Evolutionary conservation across 192 early-diverging fungal species (phyloP).

Genomic region (Diversispora epigaea): DNA sequence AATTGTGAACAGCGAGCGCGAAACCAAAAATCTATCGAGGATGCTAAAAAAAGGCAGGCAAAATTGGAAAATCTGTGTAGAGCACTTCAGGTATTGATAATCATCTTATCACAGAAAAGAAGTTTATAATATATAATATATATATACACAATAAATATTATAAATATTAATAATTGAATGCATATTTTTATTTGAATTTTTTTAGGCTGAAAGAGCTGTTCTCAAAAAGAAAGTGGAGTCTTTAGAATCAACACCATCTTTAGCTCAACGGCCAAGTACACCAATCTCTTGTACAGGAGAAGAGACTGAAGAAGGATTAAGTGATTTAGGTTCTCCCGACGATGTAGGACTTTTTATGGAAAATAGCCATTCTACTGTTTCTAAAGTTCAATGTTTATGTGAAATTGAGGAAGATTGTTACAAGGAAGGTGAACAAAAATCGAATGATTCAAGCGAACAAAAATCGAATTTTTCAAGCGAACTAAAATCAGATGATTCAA

Average conservation of each 20-base stretch:
- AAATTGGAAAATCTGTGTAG: constrained; percentile 59
- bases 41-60: constrained; percentile 44
- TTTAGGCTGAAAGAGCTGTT: constrained; percentile 28
- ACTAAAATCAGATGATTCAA: too few species aligned
- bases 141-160: too few species aligned
- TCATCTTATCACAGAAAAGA: not conserved
- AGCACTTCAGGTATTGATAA: constrained; percentile 45
- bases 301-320: constrained; percentile 9
- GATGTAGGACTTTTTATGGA: not conserved
- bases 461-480: too few species aligned
- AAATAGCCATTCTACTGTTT: not conserved
- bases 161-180: not conserved
- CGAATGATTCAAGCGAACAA: not conserved
- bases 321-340: not conserved
- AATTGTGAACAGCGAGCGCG: constrained; percentile 42
- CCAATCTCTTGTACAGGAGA: constrained; percentile 13
- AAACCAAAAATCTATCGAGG: constrained; percentile 49
- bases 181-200: not conserved
- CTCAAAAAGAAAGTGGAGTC: constrained; percentile 27
- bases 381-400: not conserved
- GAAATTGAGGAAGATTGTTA: not conserved
- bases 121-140: too few species aligned
- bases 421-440: not conserved
- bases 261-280: not conserved
- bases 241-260: constrained; percentile 12